Evolutionary conservation across 331 rosid species (phyloP), one percentile per base, ranked within the genome.

Genomic region (Quercus lobata): DNA sequence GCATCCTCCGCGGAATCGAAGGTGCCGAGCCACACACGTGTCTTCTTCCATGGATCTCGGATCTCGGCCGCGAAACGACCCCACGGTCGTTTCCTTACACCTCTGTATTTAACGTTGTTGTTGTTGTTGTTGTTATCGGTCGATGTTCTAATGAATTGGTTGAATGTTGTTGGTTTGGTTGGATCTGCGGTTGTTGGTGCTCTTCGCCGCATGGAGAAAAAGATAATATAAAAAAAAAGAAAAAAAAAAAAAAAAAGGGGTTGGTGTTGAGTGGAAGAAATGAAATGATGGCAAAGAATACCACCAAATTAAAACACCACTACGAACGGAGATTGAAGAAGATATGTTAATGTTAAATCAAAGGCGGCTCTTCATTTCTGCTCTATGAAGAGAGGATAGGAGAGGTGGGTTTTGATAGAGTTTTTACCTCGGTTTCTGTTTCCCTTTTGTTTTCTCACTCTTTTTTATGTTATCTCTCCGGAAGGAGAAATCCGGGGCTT

Each of bases 21-120:
- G 16, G 98, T 94, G 6, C 98, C 97, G 5, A 94, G 91, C 98
- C 98, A 94, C 5, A 92, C 97, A 25, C 96, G 93, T 1, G 91
- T 83, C 69, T 92, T 94, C 83, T 86, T 94, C 97, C 87, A 89
- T 2, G 98, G 98, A 88, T 94, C 98, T 79, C 97, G 78, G 75
- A 94, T 94, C 88, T 94, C 97, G 8, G 98, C 98, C 1, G 97
- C 97, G 88, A 87, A 92, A 75, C 97, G 77, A 1, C 98, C 96
- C 96, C 94, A 92, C 0, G 94, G 97, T 0, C 94, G 88, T 92
- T 94, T 94, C 71, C 98, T 74, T 0, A 94, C 97, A 54, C 98
- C 97, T 69, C 97, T 84, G 86, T 82, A 94, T 53, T 93, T 81
- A 73, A 84, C 81, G 63, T 93, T 93, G 24, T 91, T 93, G 27